A percentile compares a stretch with the other conserved stretches of the same genome.
phyloP scores from a whole-genome alignment of 164 flowering plant genomes.

The Magnolia kwangsiensis region DNA sequence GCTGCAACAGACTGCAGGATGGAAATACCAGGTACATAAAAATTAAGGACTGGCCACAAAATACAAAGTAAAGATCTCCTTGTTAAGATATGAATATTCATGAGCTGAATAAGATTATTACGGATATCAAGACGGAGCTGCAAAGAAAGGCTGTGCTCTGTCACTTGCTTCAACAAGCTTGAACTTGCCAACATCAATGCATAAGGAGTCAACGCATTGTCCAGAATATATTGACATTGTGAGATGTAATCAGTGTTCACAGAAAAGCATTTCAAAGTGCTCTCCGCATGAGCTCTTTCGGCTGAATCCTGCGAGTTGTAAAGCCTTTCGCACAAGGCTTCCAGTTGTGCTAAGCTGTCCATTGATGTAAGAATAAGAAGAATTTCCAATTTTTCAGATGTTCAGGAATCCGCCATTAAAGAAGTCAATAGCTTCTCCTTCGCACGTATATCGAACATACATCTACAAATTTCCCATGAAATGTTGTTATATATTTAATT shows the following conservation, averaged over 20 bases:
- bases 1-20: neutral
- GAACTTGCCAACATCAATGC: constrained; percentile 99
- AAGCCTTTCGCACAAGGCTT: constrained; percentile 94
- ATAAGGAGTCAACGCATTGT: constrained; percentile 85
- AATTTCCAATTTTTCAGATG: constrained; percentile 24
- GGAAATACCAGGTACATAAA: neutral
- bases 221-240: constrained; percentile 95
- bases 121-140: constrained; percentile 97
- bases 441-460: constrained; percentile 28
- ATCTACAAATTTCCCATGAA: constrained; percentile 37
- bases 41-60: neutral
- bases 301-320: constrained; percentile 93
- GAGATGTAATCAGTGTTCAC: constrained; percentile 83
- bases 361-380: constrained; percentile 30
- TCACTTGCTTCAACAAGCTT: constrained; percentile 95
- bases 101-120: constrained; percentile 35
- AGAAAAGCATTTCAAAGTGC: constrained; percentile 86
- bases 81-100: neutral
- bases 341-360: constrained; percentile 92
- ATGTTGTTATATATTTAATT: constrained; percentile 20
- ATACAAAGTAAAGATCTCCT: neutral
- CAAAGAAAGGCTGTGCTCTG: constrained; percentile 84
- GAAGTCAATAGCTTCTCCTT: constrained; percentile 28
- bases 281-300: constrained; percentile 94
- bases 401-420: constrained; percentile 32